Base-by-base conservation (phyloP, 2,329 filamentous ascomycete species). In the Aspergillus neotritici region DNA sequence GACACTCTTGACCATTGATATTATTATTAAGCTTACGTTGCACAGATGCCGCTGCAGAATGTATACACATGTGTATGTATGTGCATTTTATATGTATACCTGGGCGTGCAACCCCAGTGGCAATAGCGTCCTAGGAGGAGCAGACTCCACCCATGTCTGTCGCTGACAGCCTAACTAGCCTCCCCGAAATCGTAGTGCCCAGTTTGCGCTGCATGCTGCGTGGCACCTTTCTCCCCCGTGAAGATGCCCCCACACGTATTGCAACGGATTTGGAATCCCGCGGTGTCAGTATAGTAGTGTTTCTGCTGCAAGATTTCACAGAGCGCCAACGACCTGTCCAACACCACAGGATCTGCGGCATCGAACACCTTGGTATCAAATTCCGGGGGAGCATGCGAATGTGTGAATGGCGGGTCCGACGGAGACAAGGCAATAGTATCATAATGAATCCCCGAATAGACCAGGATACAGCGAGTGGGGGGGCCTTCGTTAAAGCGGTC, bases 401-500 rank as follows among this genome's bases (percentile, higher is more conserved):
- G 74, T 34, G 71, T 74, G 53, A 74, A 73, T 4, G 78, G 80
- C 52, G 67, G 75, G 50, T 74, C 77, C 15, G 74, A 81, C 31
- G 77, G 80, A 13, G 81, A 83, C 52, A 94, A 80, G 1, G 86
- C 88, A 47, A 96, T 83, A 5, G 87, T 84, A 65, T 96, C 91
- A 67, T 96, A 96, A 64, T 96, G 90, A 39, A 96, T 93, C 3
- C 89, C 89, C 0, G 86, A 91, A 67, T 95, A 96, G 0, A 95
- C 83, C 16, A 96, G 72, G 17, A 95, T 81, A 58, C 87, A 90
- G 5, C 87, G 77, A 32, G 76, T 78, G 29, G 71, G 64, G 41
- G 79, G 78, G 1, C 81, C 80, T 60, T 93, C 86, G 52, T 94
- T 94, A 67, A 91, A 94, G 4, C 78, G 78, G 56, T 88, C 84